phyloP scores from a whole-genome alignment of 2,329 filamentous ascomycete genomes.

The Cladosporium sp. region DNA sequence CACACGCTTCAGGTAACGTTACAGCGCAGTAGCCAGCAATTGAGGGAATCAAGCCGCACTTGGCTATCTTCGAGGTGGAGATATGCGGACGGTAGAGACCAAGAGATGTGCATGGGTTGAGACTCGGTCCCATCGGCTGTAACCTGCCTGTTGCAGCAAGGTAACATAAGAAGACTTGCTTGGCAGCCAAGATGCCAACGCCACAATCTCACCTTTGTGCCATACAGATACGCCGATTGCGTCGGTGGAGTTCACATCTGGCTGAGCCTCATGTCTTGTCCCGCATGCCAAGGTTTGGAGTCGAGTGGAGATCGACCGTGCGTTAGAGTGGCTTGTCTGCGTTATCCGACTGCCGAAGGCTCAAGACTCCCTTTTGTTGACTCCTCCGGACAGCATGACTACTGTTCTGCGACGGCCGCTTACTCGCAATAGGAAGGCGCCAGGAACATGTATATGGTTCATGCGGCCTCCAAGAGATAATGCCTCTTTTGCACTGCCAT shows the following conservation, averaged over 20 bases:
- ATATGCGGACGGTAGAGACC: too few relatives aligned
- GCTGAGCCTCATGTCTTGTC: constrained; percentile 12
- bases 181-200: constrained; percentile 11
- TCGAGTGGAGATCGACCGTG: not conserved
- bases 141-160: constrained; percentile 6
- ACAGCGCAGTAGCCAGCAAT: too few relatives aligned
- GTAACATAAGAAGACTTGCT: not conserved
- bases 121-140: not conserved
- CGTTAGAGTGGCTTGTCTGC: not conserved
- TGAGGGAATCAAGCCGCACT: too few relatives aligned
- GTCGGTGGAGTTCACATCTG: not conserved
- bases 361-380: not conserved
- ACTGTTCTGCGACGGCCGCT: not conserved
- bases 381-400: too few relatives aligned
- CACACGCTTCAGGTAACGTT: too few relatives aligned
- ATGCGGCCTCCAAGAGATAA: constrained; percentile 8
- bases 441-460: not conserved
- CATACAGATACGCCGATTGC: not conserved
- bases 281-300: constrained; percentile 5
- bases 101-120: too few relatives aligned
- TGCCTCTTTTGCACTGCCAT: not conserved
- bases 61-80: too few relatives aligned
- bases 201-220: not conserved
- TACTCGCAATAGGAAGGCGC: constrained; percentile 9
- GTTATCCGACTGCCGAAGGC: not conserved